Evolutionary conservation across 257 asterid species (phyloP), one percentile per base, ranked within the genome.

Genomic region (Henckelia pumila): DNA sequence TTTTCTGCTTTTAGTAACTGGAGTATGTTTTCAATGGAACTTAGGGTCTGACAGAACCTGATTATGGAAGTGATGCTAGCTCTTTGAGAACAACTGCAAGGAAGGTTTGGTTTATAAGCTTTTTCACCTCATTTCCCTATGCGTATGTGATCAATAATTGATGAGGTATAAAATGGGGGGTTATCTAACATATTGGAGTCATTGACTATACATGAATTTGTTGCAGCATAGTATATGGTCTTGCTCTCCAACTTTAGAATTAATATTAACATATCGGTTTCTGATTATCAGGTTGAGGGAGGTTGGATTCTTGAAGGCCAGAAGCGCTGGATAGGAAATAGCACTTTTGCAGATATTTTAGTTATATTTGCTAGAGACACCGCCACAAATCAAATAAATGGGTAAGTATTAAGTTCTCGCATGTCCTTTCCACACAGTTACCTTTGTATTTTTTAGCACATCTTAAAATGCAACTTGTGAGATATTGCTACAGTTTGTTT

Each of bases 221-320:
- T 26, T 61, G 24, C 53, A 30, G 65, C 7, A n/a, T 2, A 6
- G 29, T 70, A 35, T 24, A 8, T 52, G 40, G 9, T 62, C 23
- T 30, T 62, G 47, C 25, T 59, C 21, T 68, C 64, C 22, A 35
- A 59, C 44, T 24, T 32, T 11, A 57, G 22, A 20, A 26, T 58
- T 65, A 56, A 50, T 68, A 53, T 58, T 65, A 56, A 50, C 66
- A 53, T 14, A 30, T n/a, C 50, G 61, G 52, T 60, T 75, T 73
- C 47, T 44, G 75, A 56, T 76, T n/a, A 71, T 73, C 81, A 94
- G 99, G 96, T 94, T 53, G 95, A 83, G 64, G 98, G 98, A 66
- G 99, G 99, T 47, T 94, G 99, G 99, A 71, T 94, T 71, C 86
- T 91, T 76, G 88, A 94, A 67, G 96, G 99, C 68, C 97, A 94